Conservation (phyloP, 352 stramenopile genomes). For the Phytophthora sp. region DNA sequence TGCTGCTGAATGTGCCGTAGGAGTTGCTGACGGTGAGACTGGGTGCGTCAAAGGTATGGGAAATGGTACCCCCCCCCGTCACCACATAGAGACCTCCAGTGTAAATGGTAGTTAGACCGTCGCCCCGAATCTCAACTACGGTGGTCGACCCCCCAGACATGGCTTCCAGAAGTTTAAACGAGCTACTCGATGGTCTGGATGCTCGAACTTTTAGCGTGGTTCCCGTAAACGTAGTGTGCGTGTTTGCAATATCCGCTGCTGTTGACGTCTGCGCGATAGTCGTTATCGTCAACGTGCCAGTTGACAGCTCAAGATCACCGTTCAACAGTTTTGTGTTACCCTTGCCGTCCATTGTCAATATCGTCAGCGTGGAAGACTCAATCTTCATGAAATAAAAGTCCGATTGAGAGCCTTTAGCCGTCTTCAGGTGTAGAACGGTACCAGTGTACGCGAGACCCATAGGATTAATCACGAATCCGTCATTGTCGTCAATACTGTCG, state of each 20-base stretch:
- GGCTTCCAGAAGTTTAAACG: constrained; percentile 56
- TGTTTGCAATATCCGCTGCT: constrained; percentile 47
- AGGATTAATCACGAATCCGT: constrained; percentile 74
- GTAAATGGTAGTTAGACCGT: constrained; percentile 56
- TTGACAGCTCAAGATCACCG: constrained; percentile 61
- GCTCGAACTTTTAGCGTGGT: constrained; percentile 43
- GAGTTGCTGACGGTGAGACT: constrained; percentile 39
- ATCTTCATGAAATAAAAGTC: constrained; percentile 78
- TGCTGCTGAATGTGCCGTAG: constrained; percentile 28
- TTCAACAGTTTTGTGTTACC: constrained; percentile 56
- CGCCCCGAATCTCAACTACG: constrained; percentile 48
- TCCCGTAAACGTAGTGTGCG: constrained; percentile 35
- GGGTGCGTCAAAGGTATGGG: constrained; percentile 19
- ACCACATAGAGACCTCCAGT: constrained; percentile 44
- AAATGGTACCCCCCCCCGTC: constrained; percentile 49
- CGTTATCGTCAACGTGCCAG: constrained; percentile 53
- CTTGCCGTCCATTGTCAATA: constrained; percentile 63
- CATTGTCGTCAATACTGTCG: constrained; percentile 72
- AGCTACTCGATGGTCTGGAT: constrained; percentile 12
- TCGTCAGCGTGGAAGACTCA: constrained; percentile 43
- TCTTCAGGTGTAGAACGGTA: constrained; percentile 67
- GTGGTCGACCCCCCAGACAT: constrained; percentile 30
- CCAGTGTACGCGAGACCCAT: constrained; percentile 58
- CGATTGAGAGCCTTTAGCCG: constrained; percentile 49
- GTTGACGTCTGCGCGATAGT: constrained; percentile 17